Base-by-base conservation (phyloP, 2,329 filamentous ascomycete genomes). In the Alternaria longipes region DNA sequence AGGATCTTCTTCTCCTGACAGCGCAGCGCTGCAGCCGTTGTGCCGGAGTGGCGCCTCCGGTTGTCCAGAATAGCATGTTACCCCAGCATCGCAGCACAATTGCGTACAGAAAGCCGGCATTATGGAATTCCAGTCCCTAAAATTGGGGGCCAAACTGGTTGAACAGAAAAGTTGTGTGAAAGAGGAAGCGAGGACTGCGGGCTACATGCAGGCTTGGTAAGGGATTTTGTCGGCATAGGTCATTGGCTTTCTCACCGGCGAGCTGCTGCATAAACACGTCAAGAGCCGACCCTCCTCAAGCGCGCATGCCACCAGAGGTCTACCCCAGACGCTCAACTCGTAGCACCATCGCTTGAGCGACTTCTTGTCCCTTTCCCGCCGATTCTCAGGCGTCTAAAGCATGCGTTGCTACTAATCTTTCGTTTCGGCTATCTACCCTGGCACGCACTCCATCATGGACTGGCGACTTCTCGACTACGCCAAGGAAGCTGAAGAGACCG, bases 401-500 rank as follows among this genome's bases (percentile, higher is more conserved):
- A 63, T 64, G 62, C 54, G 42, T 60, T 59, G 57, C 63, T 59
- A 58, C 57, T 60, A 52, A 58, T 38, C 52, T 62, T 64, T 62
- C 47, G 51, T 56, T 45, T 71, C 64, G 70, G 63, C 58, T 69
- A 64, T 68, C 68, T 50, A 50, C 63, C 47, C 57, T 50, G 64
- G 70, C 70, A 73, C 71, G 64, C 71, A 58, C 71, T 71, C 60
- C 64, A 68, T 56, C 62, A 79, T 79, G 77, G 76, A 78, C 65
- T 76, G 74, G 75, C 72, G 67, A 68, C 73, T 78, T 30, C 67
- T 75, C 53, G 77, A 78, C 42, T 77, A 77, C 67, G 75, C 84
- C 69, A 78, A 81, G 68, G 80, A 81, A 57, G 83, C 84, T 62
- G 83, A 87, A 70, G 84, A 86, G 50, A 81, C 84, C 65, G 84